Evolutionary conservation across 2,329 filamentous ascomycete genomes (phyloP), one percentile per base, ranked within the genome.

Genomic region (Talaromyces amestolkiae): DNA sequence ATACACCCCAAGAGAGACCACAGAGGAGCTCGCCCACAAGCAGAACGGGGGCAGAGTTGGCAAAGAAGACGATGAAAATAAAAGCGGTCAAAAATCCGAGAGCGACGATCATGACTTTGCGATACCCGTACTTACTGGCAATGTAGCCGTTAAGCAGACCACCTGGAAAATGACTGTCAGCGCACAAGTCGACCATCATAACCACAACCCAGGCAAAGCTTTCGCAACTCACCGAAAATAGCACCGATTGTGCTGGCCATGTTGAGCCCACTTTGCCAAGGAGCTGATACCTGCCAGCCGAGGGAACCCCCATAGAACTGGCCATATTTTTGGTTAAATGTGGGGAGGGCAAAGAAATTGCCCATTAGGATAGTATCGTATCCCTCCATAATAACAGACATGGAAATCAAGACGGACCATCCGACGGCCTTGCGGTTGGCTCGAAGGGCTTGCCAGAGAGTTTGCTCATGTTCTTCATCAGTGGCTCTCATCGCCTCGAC

Each of bases 71-170:
- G 63, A 83, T 72, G 67, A 82, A 83, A 69, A 83, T 77, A 67
- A 79, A 80, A 10, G 68, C 75, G 7, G 72, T 67, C 27, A 83
- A 70, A 67, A 73, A 76, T 43, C 75, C 70, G 33, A 83, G 13
- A 72, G 73, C 37, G 66, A 61, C 66, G 3, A 83, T 79, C 67
- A 82, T 73, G 0, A 80, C 78, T 64, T 74, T 76, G 58, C 79
- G 77, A 58, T 80, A 78, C 2, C 82, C 82, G 68, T 65, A 70
- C 7, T 39, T 39, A 17, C 37, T 39, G 37, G 37, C 86, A 54
- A 89, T 75, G 75, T 83, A 87, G 43, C 89, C 89, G 72, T 89
- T 90, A 73, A 90, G 80, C 68, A 89, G 77, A 54, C 90, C 81
- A n/a, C 89, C 37, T 39, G 37, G 37, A 15, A 39, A 17, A 39